A percentile compares a stretch with the other conserved stretches of the same genome.
Conservation (phyloP, 352 stramenopile species). For the Phytophthora pseudosyringae region DNA sequence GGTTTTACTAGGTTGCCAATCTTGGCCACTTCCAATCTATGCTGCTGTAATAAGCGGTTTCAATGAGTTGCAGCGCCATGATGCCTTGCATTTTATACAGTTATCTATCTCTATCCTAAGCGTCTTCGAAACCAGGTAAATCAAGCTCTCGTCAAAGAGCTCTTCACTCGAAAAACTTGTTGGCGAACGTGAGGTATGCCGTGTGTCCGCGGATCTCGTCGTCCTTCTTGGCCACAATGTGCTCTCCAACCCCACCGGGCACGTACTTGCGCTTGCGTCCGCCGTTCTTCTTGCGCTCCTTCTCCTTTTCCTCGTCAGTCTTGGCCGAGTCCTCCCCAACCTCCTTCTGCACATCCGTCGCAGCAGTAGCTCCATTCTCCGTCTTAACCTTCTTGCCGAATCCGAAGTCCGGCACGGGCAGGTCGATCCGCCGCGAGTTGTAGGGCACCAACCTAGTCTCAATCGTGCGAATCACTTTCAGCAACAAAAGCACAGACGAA, state of each 20-base stretch:
- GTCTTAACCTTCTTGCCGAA: conserved; percentile 41
- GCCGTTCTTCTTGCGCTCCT: conserved; percentile 38
- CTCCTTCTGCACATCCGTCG: conserved; percentile 5
- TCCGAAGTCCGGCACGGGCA: conserved; percentile 80
- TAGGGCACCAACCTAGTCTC: conserved; percentile 93
- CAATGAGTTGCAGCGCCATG: not conserved
- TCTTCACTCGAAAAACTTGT: conserved; percentile 76
- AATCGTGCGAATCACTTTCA: conserved; percentile 89
- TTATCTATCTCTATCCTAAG: conserved; percentile 40
- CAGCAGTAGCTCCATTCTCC: conserved; percentile 13
- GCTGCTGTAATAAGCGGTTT: no score
- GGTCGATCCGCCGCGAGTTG: conserved; percentile 66
- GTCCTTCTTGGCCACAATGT: conserved; percentile 86
- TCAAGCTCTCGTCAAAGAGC: not conserved
- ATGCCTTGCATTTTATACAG: conserved; percentile 29
- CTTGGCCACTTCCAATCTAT: not conserved
- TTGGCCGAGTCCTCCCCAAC: conserved; percentile 5
- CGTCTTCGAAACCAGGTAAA: not conserved
- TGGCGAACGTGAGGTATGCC: conserved; percentile 87
- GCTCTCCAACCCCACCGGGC: conserved; percentile 54
- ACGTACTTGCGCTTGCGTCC: conserved; percentile 65
- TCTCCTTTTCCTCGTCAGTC: conserved; percentile 33
- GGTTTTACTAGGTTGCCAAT: not conserved
- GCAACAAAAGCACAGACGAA: not conserved
- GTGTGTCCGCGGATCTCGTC: conserved; percentile 88